These are phyloP conservation scores for Phallus indusiatus DNA, from an alignment of 768 basidiomycete genomes.

Conservation along the genomic window DNA sequence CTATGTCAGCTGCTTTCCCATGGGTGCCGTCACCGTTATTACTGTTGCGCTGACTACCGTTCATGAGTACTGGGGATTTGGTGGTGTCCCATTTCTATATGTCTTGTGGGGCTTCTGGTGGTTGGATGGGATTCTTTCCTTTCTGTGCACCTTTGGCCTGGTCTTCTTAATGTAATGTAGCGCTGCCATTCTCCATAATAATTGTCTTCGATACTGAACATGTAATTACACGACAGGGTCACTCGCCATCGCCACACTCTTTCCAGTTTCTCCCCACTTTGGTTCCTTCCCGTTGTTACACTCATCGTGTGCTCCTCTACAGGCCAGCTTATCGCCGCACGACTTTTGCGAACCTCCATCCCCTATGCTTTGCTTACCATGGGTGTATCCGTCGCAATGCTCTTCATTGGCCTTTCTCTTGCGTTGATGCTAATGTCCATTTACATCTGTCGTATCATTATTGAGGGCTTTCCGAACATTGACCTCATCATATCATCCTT, in stretches of 20 bases:
- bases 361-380: slow-evolving; percentile 33
- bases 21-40: slow-evolving; percentile 3
- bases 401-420: slow-evolving; percentile 36
- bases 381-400: slow-evolving; percentile 33
- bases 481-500: slow-evolving; percentile 35
- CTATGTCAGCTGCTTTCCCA: slow-evolving; percentile 7
- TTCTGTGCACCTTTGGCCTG: slow-evolving; percentile 3
- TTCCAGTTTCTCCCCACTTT: slow-evolving; percentile 32
- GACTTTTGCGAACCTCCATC: slow-evolving; percentile 27
- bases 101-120: slow-evolving; percentile 4
- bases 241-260: slow-evolving; percentile 32
- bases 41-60: neutral
- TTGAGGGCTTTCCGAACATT: slow-evolving; percentile 31
- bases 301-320: slow-evolving; percentile 45
- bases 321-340: slow-evolving; percentile 34
- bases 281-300: slow-evolving; percentile 44
- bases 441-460: slow-evolving; percentile 36
- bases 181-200: neutral
- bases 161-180: slow-evolving; percentile 3
- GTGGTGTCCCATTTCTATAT: slow-evolving; percentile 6
- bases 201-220: neutral
- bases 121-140: neutral
- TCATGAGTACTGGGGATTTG: neutral
- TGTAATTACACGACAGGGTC: slow-evolving; percentile 24
- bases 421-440: slow-evolving; percentile 40